These are phyloP conservation scores for Tylopilus sp. DNA, from an alignment of 768 basidiomycete species.

Conservation along the genomic window DNA sequence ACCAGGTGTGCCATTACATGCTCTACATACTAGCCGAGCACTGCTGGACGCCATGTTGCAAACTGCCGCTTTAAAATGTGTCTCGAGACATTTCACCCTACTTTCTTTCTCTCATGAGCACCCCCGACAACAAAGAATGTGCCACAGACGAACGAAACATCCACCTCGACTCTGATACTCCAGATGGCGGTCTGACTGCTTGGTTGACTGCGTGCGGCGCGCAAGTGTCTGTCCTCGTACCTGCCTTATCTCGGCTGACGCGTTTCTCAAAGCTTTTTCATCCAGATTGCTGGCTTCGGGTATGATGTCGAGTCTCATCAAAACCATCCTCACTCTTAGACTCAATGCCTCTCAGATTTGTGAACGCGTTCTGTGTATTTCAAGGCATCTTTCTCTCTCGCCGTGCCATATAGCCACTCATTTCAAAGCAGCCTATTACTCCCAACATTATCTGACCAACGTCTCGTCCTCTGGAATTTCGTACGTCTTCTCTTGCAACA, in stretches of 20 bases:
- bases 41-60: not conserved
- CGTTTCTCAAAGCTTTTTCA: conserved; percentile 26
- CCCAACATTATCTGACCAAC: conserved; percentile 34
- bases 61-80: not conserved
- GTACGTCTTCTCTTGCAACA: conserved; percentile 18
- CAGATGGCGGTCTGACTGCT: conserved; percentile 26
- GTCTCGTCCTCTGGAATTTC: conserved; percentile 36
- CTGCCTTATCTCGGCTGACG: not conserved
- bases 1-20: not conserved
- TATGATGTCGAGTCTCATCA: conserved; percentile 9
- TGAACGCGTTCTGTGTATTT: conserved; percentile 39
- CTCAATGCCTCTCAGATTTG: conserved; percentile 27
- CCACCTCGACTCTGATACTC: conserved; percentile 1
- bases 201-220: conserved; percentile 26
- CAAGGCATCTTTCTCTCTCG: conserved; percentile 27
- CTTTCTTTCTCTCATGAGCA: conserved; percentile 1
- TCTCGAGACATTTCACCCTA: not conserved
- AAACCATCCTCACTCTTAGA: not conserved
- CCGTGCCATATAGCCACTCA: not conserved
- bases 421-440: conserved; percentile 35
- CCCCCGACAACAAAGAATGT: not conserved
- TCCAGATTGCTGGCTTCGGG: conserved; percentile 39
- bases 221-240: conserved; percentile 7
- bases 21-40: conserved; percentile 3
- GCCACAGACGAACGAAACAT: not conserved